phyloP scores from a whole-genome alignment of 257 asterid genomes.

The Nicotiana benthamiana region DNA sequence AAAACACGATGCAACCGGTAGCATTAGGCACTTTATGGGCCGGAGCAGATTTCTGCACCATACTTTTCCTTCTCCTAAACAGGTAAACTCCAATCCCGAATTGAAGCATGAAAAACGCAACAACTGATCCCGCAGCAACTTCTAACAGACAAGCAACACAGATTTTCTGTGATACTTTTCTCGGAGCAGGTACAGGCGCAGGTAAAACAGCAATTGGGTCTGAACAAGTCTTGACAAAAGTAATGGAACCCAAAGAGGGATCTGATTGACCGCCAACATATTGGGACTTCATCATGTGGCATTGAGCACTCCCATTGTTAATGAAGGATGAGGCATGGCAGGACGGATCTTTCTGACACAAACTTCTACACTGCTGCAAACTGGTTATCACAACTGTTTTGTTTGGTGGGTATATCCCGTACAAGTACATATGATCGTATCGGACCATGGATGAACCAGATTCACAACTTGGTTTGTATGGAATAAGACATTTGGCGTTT shows the following conservation, averaged over 20 bases:
- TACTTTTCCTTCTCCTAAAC: slow-evolving; percentile 15
- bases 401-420: slow-evolving; percentile 35
- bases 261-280: slow-evolving; percentile 31
- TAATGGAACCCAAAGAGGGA: slow-evolving; percentile 23
- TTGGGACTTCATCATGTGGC: slow-evolving; percentile 24
- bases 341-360: slow-evolving; percentile 27
- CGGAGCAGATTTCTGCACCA: slow-evolving; percentile 13
- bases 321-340: slow-evolving; percentile 35
- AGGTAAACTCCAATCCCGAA: slow-evolving; percentile 18
- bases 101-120: slow-evolving; percentile 21
- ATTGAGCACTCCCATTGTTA: slow-evolving; percentile 25
- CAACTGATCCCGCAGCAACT: slow-evolving; percentile 15
- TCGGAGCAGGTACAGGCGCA: neutral
- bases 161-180: slow-evolving; percentile 1
- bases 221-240: slow-evolving; percentile 28
- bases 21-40: slow-evolving; percentile 16
- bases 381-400: slow-evolving; percentile 18
- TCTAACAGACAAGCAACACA: slow-evolving; percentile 28
- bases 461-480: slow-evolving; percentile 19
- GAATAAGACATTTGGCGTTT: slow-evolving; percentile 27
- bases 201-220: slow-evolving; percentile 35
- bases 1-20: slow-evolving; percentile 18
- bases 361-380: slow-evolving; percentile 16
- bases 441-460: slow-evolving; percentile 24
- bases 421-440: slow-evolving; percentile 23